Evolutionary conservation across 768 basidiomycete genomes (phyloP).

Genomic region (Zangia roseola): DNA sequence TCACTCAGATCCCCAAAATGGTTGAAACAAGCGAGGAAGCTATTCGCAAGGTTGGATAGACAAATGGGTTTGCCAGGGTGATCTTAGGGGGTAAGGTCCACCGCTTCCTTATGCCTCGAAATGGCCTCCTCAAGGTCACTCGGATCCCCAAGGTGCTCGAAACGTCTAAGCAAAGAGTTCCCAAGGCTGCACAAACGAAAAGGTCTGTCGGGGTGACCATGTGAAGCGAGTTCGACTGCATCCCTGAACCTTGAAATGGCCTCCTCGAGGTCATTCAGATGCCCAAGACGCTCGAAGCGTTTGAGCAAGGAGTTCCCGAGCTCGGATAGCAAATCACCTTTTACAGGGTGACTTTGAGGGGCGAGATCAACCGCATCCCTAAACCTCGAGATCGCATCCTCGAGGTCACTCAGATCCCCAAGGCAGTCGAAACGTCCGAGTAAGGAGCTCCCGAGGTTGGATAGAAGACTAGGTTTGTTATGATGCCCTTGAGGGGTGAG

Average conservation of each 20-base stretch:
- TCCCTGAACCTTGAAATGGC: neutral
- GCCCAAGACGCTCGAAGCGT: constrained; percentile 1
- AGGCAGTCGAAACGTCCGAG: neutral
- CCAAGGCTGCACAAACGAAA: neutral
- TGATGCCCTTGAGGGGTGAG: no score
- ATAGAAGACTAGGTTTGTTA: no score
- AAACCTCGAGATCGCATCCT: constrained; percentile 1
- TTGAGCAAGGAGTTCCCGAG: neutral
- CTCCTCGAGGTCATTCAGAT: neutral
- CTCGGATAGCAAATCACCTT: neutral
- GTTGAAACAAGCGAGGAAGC: neutral
- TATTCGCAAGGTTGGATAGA: neutral
- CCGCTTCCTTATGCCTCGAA: neutral
- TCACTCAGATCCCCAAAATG: neutral
- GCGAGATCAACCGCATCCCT: no score
- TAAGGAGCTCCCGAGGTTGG: neutral
- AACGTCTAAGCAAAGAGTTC: neutral
- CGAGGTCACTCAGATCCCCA: neutral
- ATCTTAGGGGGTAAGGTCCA: neutral
- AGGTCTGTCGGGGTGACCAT: neutral
- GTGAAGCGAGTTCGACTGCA: neutral
- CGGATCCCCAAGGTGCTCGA: neutral
- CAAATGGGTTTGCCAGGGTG: neutral
- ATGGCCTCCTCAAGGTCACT: neutral
- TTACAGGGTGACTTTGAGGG: neutral